Evolutionary conservation across 2,329 filamentous ascomycete genomes (phyloP).

Genomic region (Sporothrix protearum): DNA sequence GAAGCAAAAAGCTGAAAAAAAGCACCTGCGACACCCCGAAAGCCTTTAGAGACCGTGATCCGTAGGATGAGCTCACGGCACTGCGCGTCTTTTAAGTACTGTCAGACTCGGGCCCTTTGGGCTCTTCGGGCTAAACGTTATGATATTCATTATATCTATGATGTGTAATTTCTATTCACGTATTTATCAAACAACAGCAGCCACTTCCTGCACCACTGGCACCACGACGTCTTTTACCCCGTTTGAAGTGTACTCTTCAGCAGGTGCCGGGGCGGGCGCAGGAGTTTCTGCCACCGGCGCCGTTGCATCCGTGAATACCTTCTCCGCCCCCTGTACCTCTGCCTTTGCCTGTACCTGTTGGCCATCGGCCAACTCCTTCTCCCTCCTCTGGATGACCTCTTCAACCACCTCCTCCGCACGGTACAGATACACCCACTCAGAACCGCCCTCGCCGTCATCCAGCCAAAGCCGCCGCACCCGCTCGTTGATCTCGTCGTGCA

Average conservation of each 20-base stretch:
- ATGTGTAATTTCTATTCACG: background rate
- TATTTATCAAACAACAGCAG: background rate
- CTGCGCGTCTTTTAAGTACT: too few relatives aligned
- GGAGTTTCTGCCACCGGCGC: too few relatives aligned
- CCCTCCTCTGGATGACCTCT: constrained; percentile 5
- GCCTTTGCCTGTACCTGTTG: too few relatives aligned
- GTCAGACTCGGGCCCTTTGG: too few relatives aligned
- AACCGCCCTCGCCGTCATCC: background rate
- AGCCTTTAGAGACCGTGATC: background rate
- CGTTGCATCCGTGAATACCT: background rate
- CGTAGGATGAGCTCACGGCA: background rate
- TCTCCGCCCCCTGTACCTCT: background rate
- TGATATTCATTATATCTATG: background rate
- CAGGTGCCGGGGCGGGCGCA: background rate
- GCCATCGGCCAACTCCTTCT: background rate
- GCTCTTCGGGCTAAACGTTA: too few relatives aligned
- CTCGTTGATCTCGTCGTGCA: constrained; percentile 27
- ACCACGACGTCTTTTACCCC: background rate
- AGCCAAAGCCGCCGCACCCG: constrained; percentile 21
- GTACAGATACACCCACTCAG: constrained; percentile 25
- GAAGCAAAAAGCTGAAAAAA: background rate
- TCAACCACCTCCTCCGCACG: constrained; percentile 25
- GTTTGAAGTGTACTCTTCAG: background rate
- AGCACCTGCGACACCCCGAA: background rate
- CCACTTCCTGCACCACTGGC: background rate